A percentile compares a stretch with the other conserved stretches of the same genome.
Conservation (phyloP, 1,284 basidiomycete species). For the Malassezia sp. region DNA sequence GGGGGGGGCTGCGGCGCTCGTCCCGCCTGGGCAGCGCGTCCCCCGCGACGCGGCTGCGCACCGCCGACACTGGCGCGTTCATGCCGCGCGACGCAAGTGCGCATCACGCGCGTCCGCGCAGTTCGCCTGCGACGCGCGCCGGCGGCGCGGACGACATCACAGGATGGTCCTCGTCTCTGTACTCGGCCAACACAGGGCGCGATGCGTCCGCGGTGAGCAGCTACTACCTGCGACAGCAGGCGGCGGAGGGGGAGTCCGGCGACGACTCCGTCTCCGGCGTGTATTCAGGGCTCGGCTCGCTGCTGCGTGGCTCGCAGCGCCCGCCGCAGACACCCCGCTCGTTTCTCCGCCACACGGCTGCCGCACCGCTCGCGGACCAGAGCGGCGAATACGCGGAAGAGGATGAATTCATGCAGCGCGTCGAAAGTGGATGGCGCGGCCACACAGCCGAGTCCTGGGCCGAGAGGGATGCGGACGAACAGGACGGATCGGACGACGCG, state of each 20-base stretch:
- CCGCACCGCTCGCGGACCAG: neutral
- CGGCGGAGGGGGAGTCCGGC: neutral
- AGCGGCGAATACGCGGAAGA: constrained; percentile 13
- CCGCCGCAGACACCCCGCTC: constrained; percentile 9
- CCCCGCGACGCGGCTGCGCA: neutral
- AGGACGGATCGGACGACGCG: too few relatives aligned
- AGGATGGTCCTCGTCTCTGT: constrained; percentile 13
- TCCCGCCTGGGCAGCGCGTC: constrained; percentile 7
- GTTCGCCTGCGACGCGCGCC: too few relatives aligned
- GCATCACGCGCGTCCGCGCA: neutral
- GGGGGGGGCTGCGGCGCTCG: constrained; percentile 10
- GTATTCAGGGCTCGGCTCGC: constrained; percentile 7
- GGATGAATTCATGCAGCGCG: constrained; percentile 11
- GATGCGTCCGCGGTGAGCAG: constrained; percentile 14
- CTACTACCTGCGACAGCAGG: constrained; percentile 10
- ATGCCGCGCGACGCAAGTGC: too few relatives aligned
- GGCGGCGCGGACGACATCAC: constrained; percentile 6
- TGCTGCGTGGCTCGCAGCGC: constrained; percentile 12
- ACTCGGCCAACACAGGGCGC: constrained; percentile 1
- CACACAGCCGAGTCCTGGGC: too few relatives aligned
- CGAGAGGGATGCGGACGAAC: too few relatives aligned
- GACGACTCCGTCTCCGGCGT: constrained; percentile 5
- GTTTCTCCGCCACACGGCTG: neutral
- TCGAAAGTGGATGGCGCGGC: constrained; percentile 6
- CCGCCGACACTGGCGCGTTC: neutral